Evolutionary conservation across 371 early-diverging fungal genomes (phyloP).

Genomic region (Rhizopus delemar): DNA sequence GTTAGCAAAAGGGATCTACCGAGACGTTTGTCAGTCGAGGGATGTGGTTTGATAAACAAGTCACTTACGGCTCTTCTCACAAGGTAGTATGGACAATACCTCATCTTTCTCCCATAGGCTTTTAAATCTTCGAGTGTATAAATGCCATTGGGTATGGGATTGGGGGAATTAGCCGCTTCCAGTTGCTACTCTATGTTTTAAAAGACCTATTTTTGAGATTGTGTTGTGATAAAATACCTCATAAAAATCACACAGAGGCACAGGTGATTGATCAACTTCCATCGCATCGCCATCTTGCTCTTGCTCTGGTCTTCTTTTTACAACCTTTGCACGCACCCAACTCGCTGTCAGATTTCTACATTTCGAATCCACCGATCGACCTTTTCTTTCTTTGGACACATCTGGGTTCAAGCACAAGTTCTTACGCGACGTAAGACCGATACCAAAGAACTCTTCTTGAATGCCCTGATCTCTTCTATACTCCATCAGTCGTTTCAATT

Average conservation of each 20-base stretch:
- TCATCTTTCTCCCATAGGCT: constrained; percentile 70
- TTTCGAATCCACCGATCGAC: constrained; percentile 85
- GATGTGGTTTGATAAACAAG: background rate
- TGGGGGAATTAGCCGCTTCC: constrained; percentile 69
- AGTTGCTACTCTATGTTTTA: constrained; percentile 42
- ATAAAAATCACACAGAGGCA: constrained; percentile 82
- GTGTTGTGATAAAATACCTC: constrained; percentile 53
- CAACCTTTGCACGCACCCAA: constrained; percentile 87
- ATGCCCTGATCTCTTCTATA: constrained; percentile 73
- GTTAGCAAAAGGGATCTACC: constrained; percentile 85
- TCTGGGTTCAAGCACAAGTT: constrained; percentile 96
- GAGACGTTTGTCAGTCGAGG: background rate
- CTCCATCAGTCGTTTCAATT: constrained; percentile 90
- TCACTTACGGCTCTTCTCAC: constrained; percentile 80
- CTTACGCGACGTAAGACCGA: constrained; percentile 94
- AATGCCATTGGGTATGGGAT: constrained; percentile 86
- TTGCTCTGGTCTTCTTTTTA: constrained; percentile 30
- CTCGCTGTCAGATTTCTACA: constrained; percentile 93
- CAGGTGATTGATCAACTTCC: constrained; percentile 36
- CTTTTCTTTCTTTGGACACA: constrained; percentile 82
- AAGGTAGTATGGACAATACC: constrained; percentile 96
- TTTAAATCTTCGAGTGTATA: constrained; percentile 96
- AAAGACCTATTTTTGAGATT: background rate
- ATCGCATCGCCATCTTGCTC: constrained; percentile 33
- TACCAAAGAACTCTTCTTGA: constrained; percentile 85